Conservation (phyloP, 1,284 basidiomycete genomes). For the Meira miltonrushii region DNA sequence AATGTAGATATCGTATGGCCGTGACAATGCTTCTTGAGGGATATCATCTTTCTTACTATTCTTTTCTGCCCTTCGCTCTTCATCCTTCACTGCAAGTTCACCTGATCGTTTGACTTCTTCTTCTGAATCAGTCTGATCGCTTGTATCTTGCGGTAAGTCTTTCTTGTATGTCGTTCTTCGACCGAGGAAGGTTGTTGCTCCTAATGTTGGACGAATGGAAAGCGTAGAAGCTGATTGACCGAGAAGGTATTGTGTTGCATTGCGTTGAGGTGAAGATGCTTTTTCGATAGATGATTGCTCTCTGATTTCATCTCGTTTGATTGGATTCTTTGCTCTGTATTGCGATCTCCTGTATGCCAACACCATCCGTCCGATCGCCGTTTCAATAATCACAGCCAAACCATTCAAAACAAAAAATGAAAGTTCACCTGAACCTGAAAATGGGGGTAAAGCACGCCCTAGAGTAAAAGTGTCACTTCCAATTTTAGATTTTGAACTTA, state of each 20-base stretch:
- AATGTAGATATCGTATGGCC: slow-evolving; percentile 24
- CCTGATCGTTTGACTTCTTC: background rate
- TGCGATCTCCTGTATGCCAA: background rate
- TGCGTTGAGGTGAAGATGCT: background rate
- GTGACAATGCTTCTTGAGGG: background rate
- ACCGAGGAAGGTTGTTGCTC: background rate
- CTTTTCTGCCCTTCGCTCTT: no score
- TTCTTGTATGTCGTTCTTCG: no score
- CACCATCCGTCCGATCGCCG: slow-evolving; percentile 18
- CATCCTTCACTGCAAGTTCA: background rate
- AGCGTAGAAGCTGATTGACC: background rate
- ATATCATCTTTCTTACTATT: background rate
- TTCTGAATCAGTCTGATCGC: background rate
- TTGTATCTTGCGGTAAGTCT: no score
- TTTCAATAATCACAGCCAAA: slow-evolving; percentile 30
- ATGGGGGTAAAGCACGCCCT: slow-evolving; percentile 17
- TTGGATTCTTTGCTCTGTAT: background rate
- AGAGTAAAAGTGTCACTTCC: slow-evolving; percentile 12
- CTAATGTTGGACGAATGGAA: no score
- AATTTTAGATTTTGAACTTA: background rate
- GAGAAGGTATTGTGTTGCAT: background rate
- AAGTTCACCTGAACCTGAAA: slow-evolving; percentile 31
- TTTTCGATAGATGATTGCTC: no score
- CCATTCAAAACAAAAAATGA: slow-evolving; percentile 36
- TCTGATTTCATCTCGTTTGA: no score